Percentiles rank a stretch among this genome's conserved stretches.
phyloP scores from a whole-genome alignment of 2,329 filamentous ascomycete species.

The Calonectria pteridis region DNA sequence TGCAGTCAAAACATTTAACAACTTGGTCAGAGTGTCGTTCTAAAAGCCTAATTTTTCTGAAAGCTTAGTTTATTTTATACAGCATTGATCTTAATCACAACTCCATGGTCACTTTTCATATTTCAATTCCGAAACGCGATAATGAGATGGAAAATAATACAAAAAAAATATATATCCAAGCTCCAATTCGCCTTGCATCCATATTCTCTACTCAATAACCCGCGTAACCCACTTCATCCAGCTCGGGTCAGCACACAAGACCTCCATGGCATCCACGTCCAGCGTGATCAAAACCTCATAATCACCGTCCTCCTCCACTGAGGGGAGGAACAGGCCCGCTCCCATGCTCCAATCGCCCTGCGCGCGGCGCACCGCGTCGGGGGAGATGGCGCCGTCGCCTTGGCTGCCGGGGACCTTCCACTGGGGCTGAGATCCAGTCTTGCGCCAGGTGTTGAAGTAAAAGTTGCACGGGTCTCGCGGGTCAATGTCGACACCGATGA shows the following conservation, averaged over 20 bases:
- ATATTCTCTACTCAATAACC: neutral
- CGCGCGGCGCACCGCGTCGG: neutral
- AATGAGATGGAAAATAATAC: neutral
- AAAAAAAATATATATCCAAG: neutral
- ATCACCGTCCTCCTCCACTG: neutral
- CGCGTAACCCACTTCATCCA: neutral
- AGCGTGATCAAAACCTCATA: constrained; percentile 1
- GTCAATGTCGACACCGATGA: neutral
- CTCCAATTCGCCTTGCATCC: neutral
- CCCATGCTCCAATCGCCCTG: constrained; percentile 10
- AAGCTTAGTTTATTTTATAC: neutral
- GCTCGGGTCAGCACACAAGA: neutral
- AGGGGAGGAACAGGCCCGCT: neutral
- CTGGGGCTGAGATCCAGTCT: neutral
- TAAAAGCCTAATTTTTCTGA: neutral
- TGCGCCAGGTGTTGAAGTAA: constrained; percentile 18
- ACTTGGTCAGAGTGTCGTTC: neutral
- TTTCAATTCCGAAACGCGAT: neutral
- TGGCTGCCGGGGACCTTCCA: neutral
- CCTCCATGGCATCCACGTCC: constrained; percentile 9
- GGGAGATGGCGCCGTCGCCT: neutral
- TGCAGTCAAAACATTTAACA: neutral
- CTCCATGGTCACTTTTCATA: neutral
- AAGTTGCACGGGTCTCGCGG: constrained; percentile 7
- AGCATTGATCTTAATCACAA: neutral